Percentiles rank a stretch among this genome's conserved stretches.
Evolutionary conservation across 2,329 filamentous ascomycete species (phyloP).

Genomic region (Penicillium sp.): DNA sequence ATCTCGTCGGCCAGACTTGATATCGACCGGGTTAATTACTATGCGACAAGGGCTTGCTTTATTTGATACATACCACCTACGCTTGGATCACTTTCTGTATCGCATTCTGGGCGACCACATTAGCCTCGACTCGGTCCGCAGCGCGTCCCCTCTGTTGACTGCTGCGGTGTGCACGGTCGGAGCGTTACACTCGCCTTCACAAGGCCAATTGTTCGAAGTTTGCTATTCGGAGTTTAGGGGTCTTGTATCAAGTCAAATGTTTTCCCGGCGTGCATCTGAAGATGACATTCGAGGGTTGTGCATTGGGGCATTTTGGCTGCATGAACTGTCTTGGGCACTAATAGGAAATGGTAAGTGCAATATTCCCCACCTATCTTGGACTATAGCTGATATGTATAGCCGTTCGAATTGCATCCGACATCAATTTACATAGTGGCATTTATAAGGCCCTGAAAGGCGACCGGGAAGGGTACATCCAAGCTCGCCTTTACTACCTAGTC

Average conservation of each 20-base stretch:
- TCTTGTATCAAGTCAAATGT: conserved; percentile 50
- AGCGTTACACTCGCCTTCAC: conserved; percentile 39
- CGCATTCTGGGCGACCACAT: conserved; percentile 23
- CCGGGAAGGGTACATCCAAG: conserved; percentile 24
- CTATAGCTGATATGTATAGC: conserved; percentile 15
- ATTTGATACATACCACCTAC: conserved; percentile 46
- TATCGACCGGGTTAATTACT: conserved; percentile 49
- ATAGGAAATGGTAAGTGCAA: conserved; percentile 15
- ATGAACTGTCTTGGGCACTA: conserved; percentile 43
- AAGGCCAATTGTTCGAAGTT: conserved; percentile 23
- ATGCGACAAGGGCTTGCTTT: conserved; percentile 48
- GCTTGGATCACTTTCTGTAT: conserved; percentile 51
- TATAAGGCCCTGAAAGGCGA: conserved; percentile 28
- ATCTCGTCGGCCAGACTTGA: conserved; percentile 42
- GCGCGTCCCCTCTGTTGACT: conserved; percentile 48
- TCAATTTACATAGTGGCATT: conserved; percentile 30
- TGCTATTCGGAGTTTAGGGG: conserved; percentile 29
- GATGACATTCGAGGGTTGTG: conserved; percentile 54
- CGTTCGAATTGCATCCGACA: conserved; percentile 27
- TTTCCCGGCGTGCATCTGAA: conserved; percentile 46
- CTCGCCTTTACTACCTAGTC: conserved; percentile 39
- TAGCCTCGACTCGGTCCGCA: conserved; percentile 44
- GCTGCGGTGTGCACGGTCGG: conserved; percentile 51
- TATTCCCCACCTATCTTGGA: neutral
- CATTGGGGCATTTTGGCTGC: conserved; percentile 55